Evolutionary conservation across 2,329 filamentous ascomycete species (phyloP), one percentile per base, ranked within the genome.

Genomic region (Myriangium duriaei): DNA sequence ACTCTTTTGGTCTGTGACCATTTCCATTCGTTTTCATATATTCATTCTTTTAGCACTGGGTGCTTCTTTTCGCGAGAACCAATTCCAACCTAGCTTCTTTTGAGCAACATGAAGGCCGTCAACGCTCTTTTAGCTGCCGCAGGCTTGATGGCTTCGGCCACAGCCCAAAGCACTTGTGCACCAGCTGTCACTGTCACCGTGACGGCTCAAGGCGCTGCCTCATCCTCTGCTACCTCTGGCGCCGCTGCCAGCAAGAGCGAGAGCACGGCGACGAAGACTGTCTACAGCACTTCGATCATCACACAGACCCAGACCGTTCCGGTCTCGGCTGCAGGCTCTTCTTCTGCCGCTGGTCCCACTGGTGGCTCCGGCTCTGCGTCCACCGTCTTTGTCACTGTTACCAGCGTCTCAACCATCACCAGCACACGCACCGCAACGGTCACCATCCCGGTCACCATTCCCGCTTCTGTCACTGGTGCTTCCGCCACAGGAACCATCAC

Each of bases 121-220:
- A 52, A 58, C 37, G 50, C 64, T 44, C 55, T 61, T 42, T 47
- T 65, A 44, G 56, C 60, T 46, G 44, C 66, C 37, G 59, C 63
- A 46, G 56, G 59, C 49, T 51, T 70, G 28, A 49, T 62, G 47
- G 58, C 75, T 55, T 46, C 67, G 64, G 52, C 62, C 53, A 58
- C 52, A 41, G 57, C 49, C 26, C 72, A 71, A 7, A 44, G 51
- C 15, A 57, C 65, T 33, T 68, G 72, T 49, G 55, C 62, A 48
- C 66, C 71, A 13, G 71, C 40, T 3, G 17, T 41, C 18, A 47
- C 45, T 11, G 28, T 44, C 7, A 52, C 45, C 11, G 34, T 39
- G 12, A 50, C 45, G 10, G 30, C 13, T 14, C 15, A 32, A 9
- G 30, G 32, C 16, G 32, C 32, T 18, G 34, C 37, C 4, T 32